phyloP scores from a whole-genome alignment of 495 filamentous ascomycete genomes.

The Xylaria palmicola region DNA sequence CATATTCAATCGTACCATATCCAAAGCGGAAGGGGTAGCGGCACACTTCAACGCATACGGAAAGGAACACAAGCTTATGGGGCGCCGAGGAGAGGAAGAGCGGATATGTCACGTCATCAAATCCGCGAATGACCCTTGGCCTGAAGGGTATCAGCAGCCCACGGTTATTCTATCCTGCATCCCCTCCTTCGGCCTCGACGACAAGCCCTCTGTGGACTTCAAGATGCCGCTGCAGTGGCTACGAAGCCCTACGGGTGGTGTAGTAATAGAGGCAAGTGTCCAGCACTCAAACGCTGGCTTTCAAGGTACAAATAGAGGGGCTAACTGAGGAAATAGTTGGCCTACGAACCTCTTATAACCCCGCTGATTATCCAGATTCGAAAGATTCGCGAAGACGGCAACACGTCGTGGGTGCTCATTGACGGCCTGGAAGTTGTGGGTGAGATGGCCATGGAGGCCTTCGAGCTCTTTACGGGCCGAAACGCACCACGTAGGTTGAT shows the following conservation, averaged over 20 bases:
- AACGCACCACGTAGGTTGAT: constrained; percentile 74
- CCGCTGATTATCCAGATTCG: constrained; percentile 64
- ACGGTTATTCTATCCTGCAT: constrained; percentile 79
- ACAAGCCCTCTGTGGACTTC: constrained; percentile 67
- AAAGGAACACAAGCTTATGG: constrained; percentile 25
- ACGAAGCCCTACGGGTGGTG: constrained; percentile 72
- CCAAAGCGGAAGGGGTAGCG: constrained; percentile 64
- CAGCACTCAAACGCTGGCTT: no score
- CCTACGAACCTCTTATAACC: constrained; percentile 72
- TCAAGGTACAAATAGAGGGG: no score
- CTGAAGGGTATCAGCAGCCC: constrained; percentile 58
- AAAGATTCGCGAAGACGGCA: constrained; percentile 57
- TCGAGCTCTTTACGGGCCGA: constrained; percentile 80
- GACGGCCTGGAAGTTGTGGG: constrained; percentile 76
- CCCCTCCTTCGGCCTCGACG: constrained; percentile 63
- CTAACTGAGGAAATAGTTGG: constrained; percentile 44
- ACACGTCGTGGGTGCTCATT: constrained; percentile 71
- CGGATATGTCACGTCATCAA: constrained; percentile 61
- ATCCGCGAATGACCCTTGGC: constrained; percentile 64
- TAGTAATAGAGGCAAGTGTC: constrained; percentile 65
- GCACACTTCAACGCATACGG: constrained; percentile 64
- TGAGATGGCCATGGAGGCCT: constrained; percentile 81
- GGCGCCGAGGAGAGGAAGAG: constrained; percentile 45
- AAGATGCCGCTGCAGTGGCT: constrained; percentile 75
- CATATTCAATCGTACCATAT: constrained; percentile 67